Evolutionary conservation across 495 filamentous ascomycete genomes (phyloP).

Genomic region (Penicillium canariense): DNA sequence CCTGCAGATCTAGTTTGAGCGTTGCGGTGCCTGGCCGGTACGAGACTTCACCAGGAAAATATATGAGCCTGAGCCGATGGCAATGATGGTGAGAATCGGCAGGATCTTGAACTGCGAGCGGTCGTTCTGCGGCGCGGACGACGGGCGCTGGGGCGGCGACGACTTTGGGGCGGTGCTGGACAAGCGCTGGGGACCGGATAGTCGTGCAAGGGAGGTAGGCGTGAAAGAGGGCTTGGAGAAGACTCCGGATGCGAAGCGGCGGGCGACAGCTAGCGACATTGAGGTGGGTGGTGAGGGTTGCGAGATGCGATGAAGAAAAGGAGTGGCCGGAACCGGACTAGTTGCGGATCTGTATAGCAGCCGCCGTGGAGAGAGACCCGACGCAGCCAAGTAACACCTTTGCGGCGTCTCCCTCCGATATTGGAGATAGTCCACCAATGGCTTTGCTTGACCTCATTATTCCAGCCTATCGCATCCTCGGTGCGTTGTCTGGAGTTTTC

Average conservation of each 20-base stretch:
- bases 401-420: not conserved
- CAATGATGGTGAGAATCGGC: conserved; percentile 62
- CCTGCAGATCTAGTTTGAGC: conserved; percentile 8
- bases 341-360: not conserved
- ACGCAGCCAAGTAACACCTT: not conserved
- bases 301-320: not conserved
- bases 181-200: conserved; percentile 19
- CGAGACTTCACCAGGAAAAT: conserved; percentile 60
- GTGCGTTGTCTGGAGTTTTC: too few species aligned
- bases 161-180: conserved; percentile 14
- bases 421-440: too few species aligned
- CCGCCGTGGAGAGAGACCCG: not conserved
- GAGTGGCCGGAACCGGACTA: not conserved
- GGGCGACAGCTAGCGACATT: not conserved
- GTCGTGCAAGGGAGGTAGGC: conserved; percentile 7
- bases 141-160: conserved; percentile 19
- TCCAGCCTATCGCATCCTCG: too few species aligned
- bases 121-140: conserved; percentile 30
- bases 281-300: not conserved
- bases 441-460: too few species aligned
- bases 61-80: conserved; percentile 58
- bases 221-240: conserved; percentile 15
- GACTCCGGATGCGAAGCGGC: not conserved
- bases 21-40: conserved; percentile 32
- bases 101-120: conserved; percentile 58